Percentiles rank a stretch among this genome's conserved stretches.
Evolutionary conservation across 2,329 filamentous ascomycete species (phyloP).

Genomic region (Thelonectria blattea): DNA sequence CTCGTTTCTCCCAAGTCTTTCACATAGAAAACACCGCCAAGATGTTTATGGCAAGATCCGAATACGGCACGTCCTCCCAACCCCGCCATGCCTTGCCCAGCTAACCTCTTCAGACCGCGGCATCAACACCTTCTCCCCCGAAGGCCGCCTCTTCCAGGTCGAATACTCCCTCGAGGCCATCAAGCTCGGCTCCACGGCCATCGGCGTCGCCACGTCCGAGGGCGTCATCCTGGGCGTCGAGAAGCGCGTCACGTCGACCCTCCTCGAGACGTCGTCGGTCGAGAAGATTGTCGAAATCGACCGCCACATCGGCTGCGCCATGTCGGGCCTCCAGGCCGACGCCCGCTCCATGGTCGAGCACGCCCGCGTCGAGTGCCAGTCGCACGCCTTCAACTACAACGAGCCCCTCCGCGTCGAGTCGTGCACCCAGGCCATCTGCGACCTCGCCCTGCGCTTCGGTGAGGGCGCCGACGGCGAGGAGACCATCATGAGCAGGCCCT

Average conservation of each 20-base stretch:
- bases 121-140: constrained; percentile 99
- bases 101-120: constrained; percentile 76
- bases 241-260: constrained; percentile 97
- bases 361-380: constrained; percentile 95
- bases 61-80: constrained; percentile 81
- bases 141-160: constrained; percentile 99
- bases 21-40: constrained; percentile 54
- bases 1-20: constrained; percentile 9
- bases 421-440: constrained; percentile 98
- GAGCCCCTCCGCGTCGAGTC: constrained; percentile 94
- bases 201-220: constrained; percentile 94
- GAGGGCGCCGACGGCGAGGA: constrained; percentile 98
- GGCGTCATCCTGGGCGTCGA: constrained; percentile 97
- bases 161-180: constrained; percentile 99
- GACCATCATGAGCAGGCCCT: constrained; percentile 97
- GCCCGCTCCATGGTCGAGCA: constrained; percentile 98
- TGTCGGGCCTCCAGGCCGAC: constrained; percentile 97
- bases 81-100: constrained; percentile 32
- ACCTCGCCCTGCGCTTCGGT: constrained; percentile 92
- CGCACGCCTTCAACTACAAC: constrained; percentile 97
- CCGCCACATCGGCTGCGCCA: constrained; percentile 97
- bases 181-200: constrained; percentile 98
- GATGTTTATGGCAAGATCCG: constrained; percentile 99
- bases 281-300: constrained; percentile 99
- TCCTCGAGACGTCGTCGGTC: constrained; percentile 96